Evolutionary conservation across 441 rosid genomes (phyloP), one percentile per base, ranked within the genome.

Genomic region (Aleurites moluccanus): DNA sequence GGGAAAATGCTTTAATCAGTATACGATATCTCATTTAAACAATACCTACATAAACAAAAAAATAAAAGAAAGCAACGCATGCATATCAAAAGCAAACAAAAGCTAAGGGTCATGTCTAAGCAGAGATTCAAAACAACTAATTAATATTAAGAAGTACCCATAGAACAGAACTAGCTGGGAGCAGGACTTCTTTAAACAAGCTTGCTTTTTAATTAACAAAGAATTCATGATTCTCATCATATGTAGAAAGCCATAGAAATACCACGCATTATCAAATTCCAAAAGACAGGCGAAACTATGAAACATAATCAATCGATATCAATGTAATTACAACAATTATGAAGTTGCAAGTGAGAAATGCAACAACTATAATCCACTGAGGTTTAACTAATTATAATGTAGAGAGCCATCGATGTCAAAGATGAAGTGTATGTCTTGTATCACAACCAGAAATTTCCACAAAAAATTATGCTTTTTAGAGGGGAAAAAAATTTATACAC

Each of bases 401-500:
- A 47, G 45, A 25, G 56, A 30, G n/a, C 61, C 60, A 28, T 27
- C 25, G 21, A 44, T 30, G n/a, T 11, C 2, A 15, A 38, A 38
- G 40, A 38, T 38, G 40, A 38, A 6, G 6, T 38, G 40, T 5
- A 6, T 38, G 40, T 38, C 8, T 6, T 5, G 40, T 38, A 38
- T 6, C 7, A 38, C 0, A 2, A 30, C 8, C 56, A n/a, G 33
- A 10, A 60, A 44, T 14, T 45, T 25, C 62, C 73, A 38, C 14
- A 60, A 67, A 69, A 56, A 59, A 52, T 6, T 16, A 60, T 59
- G 10, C 18, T 4, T 3, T n/a, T n/a, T n/a, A n/a, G 2, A 21
- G 59, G 10, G n/a, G n/a, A n/a, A 6, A 14, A 33, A 64, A 53
- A n/a, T 60, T 13, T 14, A 76, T 4, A 53, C 85, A 93, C 99